Evolutionary conservation across 176 grass and related monocot species (phyloP).

Genomic region (Bromus sterilis): DNA sequence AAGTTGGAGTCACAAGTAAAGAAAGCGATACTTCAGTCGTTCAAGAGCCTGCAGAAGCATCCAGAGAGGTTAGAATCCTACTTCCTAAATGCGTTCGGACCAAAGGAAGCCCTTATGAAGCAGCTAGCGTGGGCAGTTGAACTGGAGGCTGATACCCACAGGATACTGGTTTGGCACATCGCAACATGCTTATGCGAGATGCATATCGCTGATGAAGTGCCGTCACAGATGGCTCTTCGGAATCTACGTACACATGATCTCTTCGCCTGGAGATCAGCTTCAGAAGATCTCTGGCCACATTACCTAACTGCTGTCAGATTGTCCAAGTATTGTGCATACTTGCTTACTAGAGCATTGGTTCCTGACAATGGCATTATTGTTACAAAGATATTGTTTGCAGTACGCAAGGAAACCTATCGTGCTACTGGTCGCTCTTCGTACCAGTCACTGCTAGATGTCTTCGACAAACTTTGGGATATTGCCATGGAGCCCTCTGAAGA

Average conservation of each 20-base stretch:
- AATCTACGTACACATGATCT: rapidly evolving
- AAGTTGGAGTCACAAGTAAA: not conserved
- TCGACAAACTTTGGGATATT: not conserved
- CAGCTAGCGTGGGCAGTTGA: not conserved
- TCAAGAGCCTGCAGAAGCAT: not conserved
- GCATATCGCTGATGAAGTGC: not conserved
- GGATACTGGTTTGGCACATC: conserved; percentile 15
- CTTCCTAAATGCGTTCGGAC: not conserved
- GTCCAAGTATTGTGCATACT: conserved; percentile 12
- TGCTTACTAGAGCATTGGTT: not conserved
- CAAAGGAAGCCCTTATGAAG: not conserved
- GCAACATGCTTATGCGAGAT: conserved; percentile 1
- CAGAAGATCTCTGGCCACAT: not conserved
- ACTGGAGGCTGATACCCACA: not conserved
- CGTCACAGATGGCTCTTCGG: rapidly evolving
- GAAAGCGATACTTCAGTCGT: not conserved
- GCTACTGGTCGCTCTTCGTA: rapidly evolving
- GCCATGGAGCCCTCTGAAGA: not conserved
- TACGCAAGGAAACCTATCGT: rapidly evolving
- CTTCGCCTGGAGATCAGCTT: not conserved
- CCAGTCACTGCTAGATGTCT: not conserved
- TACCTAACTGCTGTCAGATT: not conserved
- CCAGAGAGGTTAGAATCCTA: not conserved
- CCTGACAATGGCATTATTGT: not conserved
- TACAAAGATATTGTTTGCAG: rapidly evolving